A percentile compares a stretch with the other conserved stretches of the same genome.
Evolutionary conservation across 139 green algal genomes (phyloP).

Genomic region (Chlorella sp.): DNA sequence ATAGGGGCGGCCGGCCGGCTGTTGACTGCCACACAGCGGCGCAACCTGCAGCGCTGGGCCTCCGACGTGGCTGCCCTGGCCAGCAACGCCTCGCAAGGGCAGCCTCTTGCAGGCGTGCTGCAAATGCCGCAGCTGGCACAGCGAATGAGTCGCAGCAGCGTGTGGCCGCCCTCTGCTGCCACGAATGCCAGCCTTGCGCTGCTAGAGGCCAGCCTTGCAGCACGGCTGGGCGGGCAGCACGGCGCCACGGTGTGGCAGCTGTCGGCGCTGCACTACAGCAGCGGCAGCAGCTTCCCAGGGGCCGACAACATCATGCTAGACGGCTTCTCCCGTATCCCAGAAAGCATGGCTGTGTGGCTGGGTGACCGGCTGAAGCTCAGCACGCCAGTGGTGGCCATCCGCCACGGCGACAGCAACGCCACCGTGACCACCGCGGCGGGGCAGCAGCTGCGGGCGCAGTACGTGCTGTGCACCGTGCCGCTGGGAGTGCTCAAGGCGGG

Average conservation of each 20-base stretch:
- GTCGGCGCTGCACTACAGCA: slow-evolving; percentile 16
- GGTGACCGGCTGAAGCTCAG: neutral
- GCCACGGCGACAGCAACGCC: slow-evolving; percentile 16
- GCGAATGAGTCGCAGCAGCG: neutral
- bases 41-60: neutral
- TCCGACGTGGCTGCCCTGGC: neutral
- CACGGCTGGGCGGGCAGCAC: neutral
- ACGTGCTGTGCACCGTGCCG: slow-evolving; percentile 38
- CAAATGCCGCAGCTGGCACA: neutral
- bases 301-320: slow-evolving; percentile 14
- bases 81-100: neutral
- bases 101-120: slow-evolving; percentile 1
- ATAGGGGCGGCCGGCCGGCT: neutral
- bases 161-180: too few species aligned
- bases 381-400: neutral
- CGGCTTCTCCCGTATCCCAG: neutral
- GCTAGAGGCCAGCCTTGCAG: neutral
- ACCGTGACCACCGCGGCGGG: neutral
- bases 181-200: neutral
- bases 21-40: neutral
- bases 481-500: slow-evolving; percentile 35
- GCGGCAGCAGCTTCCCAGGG: neutral
- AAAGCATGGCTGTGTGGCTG: neutral
- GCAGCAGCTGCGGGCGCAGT: slow-evolving; percentile 33
- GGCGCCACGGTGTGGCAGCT: neutral